Evolutionary conservation across 352 stramenopile genomes (phyloP), one percentile per base, ranked within the genome.

Genomic region (Pythium utonaiense): DNA sequence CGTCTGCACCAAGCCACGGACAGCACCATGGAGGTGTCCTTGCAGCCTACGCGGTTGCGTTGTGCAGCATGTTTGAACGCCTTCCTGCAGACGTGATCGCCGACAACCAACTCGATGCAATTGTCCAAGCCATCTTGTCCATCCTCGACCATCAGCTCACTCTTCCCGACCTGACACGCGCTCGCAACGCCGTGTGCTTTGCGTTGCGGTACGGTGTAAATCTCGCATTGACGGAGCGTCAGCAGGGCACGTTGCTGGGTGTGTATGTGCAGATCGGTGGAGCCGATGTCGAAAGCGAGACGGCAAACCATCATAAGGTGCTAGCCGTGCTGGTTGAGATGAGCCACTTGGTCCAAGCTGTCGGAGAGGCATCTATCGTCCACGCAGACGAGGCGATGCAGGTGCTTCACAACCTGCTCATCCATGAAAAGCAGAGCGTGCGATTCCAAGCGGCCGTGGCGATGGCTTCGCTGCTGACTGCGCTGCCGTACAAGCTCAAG

Each of bases 131-230:
- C 5, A 70, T 77, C 5, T 45, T 93, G 48, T 70, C 62, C 19
- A 83, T 92, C 48, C 72, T 95, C 17, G 86, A 95, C 28, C 68
- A 89, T 42, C 69, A 81, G 25, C 88, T 95, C 10, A 76, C 76
- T 28, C 71, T 93, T 22, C 70, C 76, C 40, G 80, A 94, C 40
- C 64, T 93, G 42, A 88, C 85, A 0, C 71, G 86, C n/a, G 83
- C 84, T 1, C 74, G 84, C n/a, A 95, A 93, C 44, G 74, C 81
- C 12, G 77, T 92, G 27, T 76, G 83, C 30, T 94, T 82, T 60
- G 83, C 88, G 12, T 41, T 95, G 57, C 86, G 84, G 40, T 80
- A 78, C 60, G 83, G 84, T 22, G 53, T 93, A 1, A 80, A 74
- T 54, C 57, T 70, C 31, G 78, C 71, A 42, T 58, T 94, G 30